Base-by-base conservation (phyloP, 345 rosid genomes). In the Heritiera littoralis region DNA sequence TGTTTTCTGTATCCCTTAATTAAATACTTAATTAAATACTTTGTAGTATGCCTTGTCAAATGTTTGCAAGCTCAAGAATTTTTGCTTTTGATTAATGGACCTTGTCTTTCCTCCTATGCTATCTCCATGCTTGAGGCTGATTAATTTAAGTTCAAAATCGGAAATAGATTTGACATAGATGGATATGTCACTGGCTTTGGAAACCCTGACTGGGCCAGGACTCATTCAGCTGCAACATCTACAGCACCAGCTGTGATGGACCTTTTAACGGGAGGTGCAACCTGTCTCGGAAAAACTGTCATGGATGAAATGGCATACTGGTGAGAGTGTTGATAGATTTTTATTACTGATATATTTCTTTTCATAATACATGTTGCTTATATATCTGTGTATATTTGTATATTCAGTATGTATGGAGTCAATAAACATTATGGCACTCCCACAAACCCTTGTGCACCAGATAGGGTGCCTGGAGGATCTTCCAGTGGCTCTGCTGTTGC, bases 401-500 rank as follows among this genome's bases (percentile, higher is more conserved):
- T 20, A 54, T 78, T 69, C 87, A 93, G 98, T 80, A 92, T 95
- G 67, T 80, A 90, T 73, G 99, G 98, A 69, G 97, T 90, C 85
- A 95, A 93, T 83, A 86, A 67, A 43, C 98, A 95, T 76, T 93
- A 93, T 15, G 97, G 97, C 56, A 93, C 99, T 40, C 99, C 99
- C 38, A 79, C 7, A 78, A 95, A 95, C 81, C 99, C 96, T n/a
- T 83, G 87, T 86, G 93, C 94, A 81, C 83, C 81, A 0, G 91
- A 87, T 79, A 86, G 93, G 9, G 90, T 92, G 23, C 97, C 98
- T 30, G 99, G 96, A 45, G 99, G 99, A 82, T 95, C 99, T 66
- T 95, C 98, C 6, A 95, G 98, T 84, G 99, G 99, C 56, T 95
- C 98, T 74, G 98, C 98, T n/a, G 99, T 92, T 72, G 93, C 96